Percentiles rank a stretch among this genome's conserved stretches.
phyloP scores from a whole-genome alignment of 352 stramenopile genomes.

The Globisporangium spiculum region DNA sequence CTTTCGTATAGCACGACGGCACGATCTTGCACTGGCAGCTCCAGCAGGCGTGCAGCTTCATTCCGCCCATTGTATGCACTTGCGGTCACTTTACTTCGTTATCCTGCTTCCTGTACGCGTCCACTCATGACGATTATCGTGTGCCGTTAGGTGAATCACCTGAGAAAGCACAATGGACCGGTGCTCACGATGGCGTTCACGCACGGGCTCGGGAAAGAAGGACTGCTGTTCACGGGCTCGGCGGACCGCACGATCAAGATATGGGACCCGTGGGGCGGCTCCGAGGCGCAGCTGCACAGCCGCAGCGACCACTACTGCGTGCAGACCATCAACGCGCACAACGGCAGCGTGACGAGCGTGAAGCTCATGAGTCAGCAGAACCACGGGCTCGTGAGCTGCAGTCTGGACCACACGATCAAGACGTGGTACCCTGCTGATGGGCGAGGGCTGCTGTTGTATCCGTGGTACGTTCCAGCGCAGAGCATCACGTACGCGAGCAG shows the following conservation, averaged over 20 bases:
- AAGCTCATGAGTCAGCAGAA: constrained; percentile 43
- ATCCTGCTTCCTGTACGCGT: no score
- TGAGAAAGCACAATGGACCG: constrained; percentile 50
- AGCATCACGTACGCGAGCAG: constrained; percentile 51
- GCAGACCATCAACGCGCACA: constrained; percentile 61
- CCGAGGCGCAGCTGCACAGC: constrained; percentile 37
- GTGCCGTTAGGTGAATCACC: constrained; percentile 29
- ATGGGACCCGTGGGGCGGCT: constrained; percentile 61
- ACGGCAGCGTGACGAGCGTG: constrained; percentile 49
- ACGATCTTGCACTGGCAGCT: constrained; percentile 58
- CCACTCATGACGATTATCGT: no score
- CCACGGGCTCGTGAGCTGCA: constrained; percentile 63
- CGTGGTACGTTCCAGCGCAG: constrained; percentile 62
- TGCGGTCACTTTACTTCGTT: no score
- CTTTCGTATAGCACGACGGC: constrained; percentile 46
- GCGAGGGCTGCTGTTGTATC: constrained; percentile 59
- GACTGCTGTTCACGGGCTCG: constrained; percentile 62
- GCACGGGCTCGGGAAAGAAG: constrained; percentile 36
- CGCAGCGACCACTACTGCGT: constrained; percentile 42
- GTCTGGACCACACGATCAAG: constrained; percentile 63
- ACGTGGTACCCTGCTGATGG: constrained; percentile 61
- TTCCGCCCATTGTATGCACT: constrained; percentile 38
- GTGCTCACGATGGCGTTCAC: constrained; percentile 54
- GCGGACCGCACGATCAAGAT: constrained; percentile 68
- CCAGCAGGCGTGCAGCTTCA: constrained; percentile 40